These are phyloP conservation scores for Penicillium sp. DNA, from an alignment of 2,329 filamentous ascomycete genomes.

Conservation along the genomic window DNA sequence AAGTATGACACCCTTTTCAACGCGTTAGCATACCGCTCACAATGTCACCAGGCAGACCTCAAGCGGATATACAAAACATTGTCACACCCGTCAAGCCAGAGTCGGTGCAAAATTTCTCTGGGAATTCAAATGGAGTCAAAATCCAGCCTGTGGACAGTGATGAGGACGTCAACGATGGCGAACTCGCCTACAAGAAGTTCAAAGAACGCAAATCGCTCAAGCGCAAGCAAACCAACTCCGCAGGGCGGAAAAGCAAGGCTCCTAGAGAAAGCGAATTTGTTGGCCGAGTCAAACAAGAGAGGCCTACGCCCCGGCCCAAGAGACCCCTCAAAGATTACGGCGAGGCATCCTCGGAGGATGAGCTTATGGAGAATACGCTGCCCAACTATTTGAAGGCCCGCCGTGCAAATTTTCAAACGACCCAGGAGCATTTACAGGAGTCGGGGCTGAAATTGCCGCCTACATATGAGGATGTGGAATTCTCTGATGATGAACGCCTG, in stretches of 20 bases:
- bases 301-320: conserved; percentile 21
- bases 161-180: conserved; percentile 41
- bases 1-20: conserved; percentile 16
- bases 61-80: background rate
- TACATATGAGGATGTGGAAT: conserved; percentile 71
- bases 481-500: conserved; percentile 69
- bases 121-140: conserved; percentile 20
- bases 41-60: conserved; percentile 7
- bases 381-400: conserved; percentile 74
- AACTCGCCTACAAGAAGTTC: conserved; percentile 61
- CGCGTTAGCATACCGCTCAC: conserved; percentile 22
- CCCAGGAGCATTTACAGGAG: conserved; percentile 61
- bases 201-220: conserved; percentile 61
- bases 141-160: conserved; percentile 29
- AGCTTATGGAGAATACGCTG: conserved; percentile 60
- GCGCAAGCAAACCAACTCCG: conserved; percentile 54
- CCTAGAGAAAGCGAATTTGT: conserved; percentile 44
- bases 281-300: conserved; percentile 36
- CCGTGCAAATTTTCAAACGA: conserved; percentile 68
- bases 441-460: conserved; percentile 77
- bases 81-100: conserved; percentile 8
- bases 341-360: conserved; percentile 55
- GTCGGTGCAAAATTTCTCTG: conserved; percentile 3
- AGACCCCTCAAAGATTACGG: conserved; percentile 44
- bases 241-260: conserved; percentile 49